Conservation (phyloP, 768 basidiomycete species). For the Lactarius trivialis region DNA sequence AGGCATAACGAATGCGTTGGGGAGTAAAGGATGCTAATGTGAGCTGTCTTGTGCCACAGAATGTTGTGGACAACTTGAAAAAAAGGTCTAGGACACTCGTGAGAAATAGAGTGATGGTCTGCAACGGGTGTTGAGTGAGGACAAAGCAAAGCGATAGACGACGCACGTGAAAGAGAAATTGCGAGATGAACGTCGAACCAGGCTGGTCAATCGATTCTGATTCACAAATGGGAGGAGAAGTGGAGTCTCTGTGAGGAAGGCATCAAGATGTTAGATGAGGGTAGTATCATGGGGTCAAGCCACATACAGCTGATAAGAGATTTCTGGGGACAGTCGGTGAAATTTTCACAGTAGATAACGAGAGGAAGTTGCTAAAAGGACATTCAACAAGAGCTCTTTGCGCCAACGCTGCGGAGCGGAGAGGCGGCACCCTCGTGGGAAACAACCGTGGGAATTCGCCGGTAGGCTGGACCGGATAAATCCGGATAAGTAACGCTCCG, state of each 20-base stretch:
- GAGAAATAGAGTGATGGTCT: background rate
- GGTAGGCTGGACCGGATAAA: background rate
- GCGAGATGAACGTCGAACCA: background rate
- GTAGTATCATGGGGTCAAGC: background rate
- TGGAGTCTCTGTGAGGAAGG: background rate
- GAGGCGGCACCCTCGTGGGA: background rate
- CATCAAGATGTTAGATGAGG: background rate
- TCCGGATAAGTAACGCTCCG: slow-evolving; percentile 1
- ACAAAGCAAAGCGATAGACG: background rate
- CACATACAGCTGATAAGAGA: background rate
- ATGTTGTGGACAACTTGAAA: background rate
- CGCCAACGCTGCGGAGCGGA: background rate
- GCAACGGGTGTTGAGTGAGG: background rate
- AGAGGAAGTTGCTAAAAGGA: background rate
- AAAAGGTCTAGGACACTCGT: background rate
- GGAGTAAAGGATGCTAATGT: background rate
- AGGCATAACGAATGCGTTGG: slow-evolving; percentile 7
- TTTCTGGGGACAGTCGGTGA: background rate
- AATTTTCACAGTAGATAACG: background rate
- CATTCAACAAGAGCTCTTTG: background rate
- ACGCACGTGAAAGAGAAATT: background rate
- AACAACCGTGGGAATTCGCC: slow-evolving; percentile 1
- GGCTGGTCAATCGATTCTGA: background rate
- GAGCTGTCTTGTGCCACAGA: background rate
- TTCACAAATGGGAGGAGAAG: background rate